Evolutionary conservation across 1,284 basidiomycete species (phyloP).

Genomic region (Xerocomus nothofagi): DNA sequence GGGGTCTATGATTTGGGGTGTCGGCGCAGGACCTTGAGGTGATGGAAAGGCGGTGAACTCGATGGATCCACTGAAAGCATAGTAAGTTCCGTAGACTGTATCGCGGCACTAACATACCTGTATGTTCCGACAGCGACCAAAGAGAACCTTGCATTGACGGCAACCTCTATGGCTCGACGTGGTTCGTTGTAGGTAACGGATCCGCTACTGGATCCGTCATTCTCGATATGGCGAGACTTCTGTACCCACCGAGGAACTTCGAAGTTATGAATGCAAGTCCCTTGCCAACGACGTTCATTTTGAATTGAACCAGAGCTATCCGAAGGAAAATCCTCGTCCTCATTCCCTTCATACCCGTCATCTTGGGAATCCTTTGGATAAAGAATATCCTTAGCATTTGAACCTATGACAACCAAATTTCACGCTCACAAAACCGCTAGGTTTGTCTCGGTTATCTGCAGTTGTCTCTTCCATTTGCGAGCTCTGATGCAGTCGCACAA

Average conservation of each 20-base stretch:
- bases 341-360: conserved; percentile 2
- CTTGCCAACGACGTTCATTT: conserved; percentile 53
- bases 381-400: conserved; percentile 2
- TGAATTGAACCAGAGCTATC: conserved; percentile 19
- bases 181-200: conserved; percentile 59
- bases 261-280: conserved; percentile 67
- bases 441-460: conserved; percentile 10
- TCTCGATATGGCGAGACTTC: conserved; percentile 58
- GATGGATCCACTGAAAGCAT: conserved; percentile 51
- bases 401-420: neutral
- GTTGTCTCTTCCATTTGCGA: conserved; percentile 10
- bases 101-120: conserved; percentile 43
- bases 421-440: conserved; percentile 17
- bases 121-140: conserved; percentile 80
- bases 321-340: conserved; percentile 6
- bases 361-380: conserved; percentile 14
- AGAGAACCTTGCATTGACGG: conserved; percentile 84
- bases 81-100: neutral
- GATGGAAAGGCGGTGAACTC: conserved; percentile 67
- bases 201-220: conserved; percentile 36
- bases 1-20: conserved; percentile 54
- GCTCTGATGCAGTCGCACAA: conserved; percentile 60
- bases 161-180: conserved; percentile 59
- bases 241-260: conserved; percentile 74
- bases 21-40: conserved; percentile 51